Evolutionary conservation across 2,329 filamentous ascomycete genomes (phyloP).

Genomic region (Penicillium thymicola): DNA sequence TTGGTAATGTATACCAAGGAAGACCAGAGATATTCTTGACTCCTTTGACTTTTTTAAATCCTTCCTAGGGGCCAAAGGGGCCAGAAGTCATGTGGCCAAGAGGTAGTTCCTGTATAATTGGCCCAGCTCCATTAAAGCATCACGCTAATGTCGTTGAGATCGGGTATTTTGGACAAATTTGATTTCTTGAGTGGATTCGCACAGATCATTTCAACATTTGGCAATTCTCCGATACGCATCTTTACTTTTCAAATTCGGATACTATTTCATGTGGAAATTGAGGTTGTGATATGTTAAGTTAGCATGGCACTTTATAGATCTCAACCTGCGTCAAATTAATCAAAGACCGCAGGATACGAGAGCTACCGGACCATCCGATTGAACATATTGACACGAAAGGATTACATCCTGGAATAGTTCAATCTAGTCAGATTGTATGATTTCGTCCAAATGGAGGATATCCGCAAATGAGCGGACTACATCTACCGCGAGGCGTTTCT

Average conservation of each 20-base stretch:
- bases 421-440: neutral
- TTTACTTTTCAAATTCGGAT: neutral
- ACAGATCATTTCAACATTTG: neutral
- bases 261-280: neutral
- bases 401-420: neutral
- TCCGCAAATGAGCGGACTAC: constrained; percentile 4
- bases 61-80: neutral
- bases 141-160: neutral
- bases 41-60: neutral
- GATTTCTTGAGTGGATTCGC: neutral
- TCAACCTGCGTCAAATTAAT: neutral
- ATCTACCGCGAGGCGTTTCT: constrained; percentile 9
- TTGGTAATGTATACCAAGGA: neutral
- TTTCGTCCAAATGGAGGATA: neutral
- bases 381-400: neutral
- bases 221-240: neutral
- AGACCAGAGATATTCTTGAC: neutral
- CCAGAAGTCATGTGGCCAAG: neutral
- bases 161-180: constrained; percentile 1
- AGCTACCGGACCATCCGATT: neutral
- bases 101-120: neutral
- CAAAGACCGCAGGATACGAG: neutral
- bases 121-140: neutral
- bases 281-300: neutral
- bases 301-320: neutral